Evolutionary conservation across 2,329 filamentous ascomycete genomes (phyloP).

Genomic region (Alternaria solani): DNA sequence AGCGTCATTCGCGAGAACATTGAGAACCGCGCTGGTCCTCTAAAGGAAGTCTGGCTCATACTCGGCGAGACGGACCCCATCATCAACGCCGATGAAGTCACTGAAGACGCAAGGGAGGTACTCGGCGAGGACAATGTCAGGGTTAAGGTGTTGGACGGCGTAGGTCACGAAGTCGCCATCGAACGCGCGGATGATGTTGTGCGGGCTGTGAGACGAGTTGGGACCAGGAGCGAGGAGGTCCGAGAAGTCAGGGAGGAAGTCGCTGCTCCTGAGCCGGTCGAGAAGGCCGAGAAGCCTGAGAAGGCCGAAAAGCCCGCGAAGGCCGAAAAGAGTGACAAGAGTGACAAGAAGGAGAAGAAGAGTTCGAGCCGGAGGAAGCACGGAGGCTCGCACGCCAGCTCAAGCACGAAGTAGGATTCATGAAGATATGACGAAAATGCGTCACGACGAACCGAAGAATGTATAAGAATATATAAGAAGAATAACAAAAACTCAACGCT

Average conservation of each 20-base stretch:
- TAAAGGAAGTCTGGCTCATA: conserved; percentile 67
- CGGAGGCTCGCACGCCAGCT: conserved; percentile 14
- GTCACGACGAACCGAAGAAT: conserved; percentile 6
- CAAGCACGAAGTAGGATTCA: conserved; percentile 12
- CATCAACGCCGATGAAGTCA: conserved; percentile 69
- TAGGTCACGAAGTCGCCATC: conserved; percentile 75
- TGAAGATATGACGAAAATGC: not conserved
- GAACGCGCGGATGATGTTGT: conserved; percentile 67
- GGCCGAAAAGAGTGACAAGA: conserved; percentile 4
- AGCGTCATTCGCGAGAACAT: conserved; percentile 58
- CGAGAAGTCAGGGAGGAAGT: conserved; percentile 8
- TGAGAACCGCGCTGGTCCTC: conserved; percentile 46
- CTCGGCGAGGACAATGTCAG: conserved; percentile 67
- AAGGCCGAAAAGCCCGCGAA: conserved; percentile 5
- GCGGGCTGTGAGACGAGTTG: conserved; percentile 13
- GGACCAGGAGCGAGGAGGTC: conserved; percentile 7
- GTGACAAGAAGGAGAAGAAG: conserved; percentile 18
- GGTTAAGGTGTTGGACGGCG: conserved; percentile 63
- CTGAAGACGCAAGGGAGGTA: conserved; percentile 66
- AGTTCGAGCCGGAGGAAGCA: conserved; percentile 18
- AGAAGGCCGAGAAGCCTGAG: conserved; percentile 1
- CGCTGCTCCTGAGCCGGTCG: not conserved
- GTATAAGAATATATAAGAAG: conserved; percentile 6
- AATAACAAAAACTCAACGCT: not conserved
- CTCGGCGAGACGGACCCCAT: conserved; percentile 73